A percentile compares a stretch with the other conserved stretches of the same genome.
phyloP scores from a whole-genome alignment of 1,284 basidiomycete genomes.

The Trichosporon sp. region DNA sequence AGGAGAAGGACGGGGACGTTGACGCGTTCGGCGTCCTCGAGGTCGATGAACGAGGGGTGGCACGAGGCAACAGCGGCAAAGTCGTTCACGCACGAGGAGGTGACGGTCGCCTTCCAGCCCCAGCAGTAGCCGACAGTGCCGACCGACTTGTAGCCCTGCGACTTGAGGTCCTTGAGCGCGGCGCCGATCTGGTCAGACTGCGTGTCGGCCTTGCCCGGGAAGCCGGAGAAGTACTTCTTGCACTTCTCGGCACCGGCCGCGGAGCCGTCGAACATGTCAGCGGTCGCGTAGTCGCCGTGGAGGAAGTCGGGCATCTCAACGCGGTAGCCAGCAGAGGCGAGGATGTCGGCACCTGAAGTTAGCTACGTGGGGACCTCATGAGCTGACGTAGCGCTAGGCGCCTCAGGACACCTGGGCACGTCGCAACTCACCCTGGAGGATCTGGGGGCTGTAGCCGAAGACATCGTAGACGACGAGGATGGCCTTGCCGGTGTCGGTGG shows the following conservation, averaged over 20 bases:
- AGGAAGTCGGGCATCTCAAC: constrained; percentile 60
- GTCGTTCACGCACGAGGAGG: constrained; percentile 33
- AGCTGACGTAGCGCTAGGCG: neutral
- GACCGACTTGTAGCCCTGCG: constrained; percentile 46
- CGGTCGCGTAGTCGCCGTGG: constrained; percentile 51
- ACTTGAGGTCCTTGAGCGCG: constrained; percentile 49
- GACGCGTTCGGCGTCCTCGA: constrained; percentile 53
- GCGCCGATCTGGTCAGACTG: constrained; percentile 47
- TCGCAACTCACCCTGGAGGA: constrained; percentile 55
- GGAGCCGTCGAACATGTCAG: constrained; percentile 46
- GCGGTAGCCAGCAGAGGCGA: constrained; percentile 53
- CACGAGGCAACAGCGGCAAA: constrained; percentile 44
- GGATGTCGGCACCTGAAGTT: constrained; percentile 52
- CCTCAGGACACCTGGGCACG: too few relatives aligned
- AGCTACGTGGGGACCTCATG: neutral
- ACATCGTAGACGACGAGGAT: constrained; percentile 46
- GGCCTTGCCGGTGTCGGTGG: constrained; percentile 44
- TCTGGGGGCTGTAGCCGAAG: constrained; percentile 59
- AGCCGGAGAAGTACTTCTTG: constrained; percentile 44
- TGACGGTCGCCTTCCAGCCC: constrained; percentile 49
- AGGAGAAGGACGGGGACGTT: constrained; percentile 56
- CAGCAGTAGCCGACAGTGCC: constrained; percentile 58
- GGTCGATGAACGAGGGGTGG: constrained; percentile 55
- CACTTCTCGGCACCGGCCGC: constrained; percentile 38
- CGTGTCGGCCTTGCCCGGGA: constrained; percentile 45